These are phyloP conservation scores for Glomus cerebriforme DNA, from an alignment of 192 early-diverging fungal species.

Conservation along the genomic window DNA sequence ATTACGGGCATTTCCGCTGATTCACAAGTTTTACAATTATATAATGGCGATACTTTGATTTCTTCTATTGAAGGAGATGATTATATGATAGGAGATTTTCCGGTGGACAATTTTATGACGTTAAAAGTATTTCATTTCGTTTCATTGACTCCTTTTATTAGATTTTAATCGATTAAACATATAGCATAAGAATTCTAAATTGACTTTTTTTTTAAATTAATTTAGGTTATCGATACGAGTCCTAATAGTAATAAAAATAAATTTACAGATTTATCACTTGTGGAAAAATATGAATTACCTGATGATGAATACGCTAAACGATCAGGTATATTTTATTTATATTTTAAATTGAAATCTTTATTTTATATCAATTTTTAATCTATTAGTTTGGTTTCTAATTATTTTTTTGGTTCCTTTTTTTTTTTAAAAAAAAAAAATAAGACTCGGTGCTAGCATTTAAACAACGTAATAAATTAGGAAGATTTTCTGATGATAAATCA, in stretches of 20 bases:
- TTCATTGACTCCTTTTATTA: neutral
- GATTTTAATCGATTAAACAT: neutral
- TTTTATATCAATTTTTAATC: too few species aligned
- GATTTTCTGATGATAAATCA: slow-evolving; percentile 69
- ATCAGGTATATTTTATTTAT: slow-evolving; percentile 47
- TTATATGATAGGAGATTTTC: slow-evolving; percentile 84
- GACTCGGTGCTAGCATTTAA: slow-evolving; percentile 91
- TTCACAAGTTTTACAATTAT: slow-evolving; percentile 68
- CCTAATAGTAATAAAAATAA: slow-evolving; percentile 66
- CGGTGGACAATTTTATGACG: slow-evolving; percentile 79
- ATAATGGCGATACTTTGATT: slow-evolving; percentile 52
- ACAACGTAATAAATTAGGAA: slow-evolving; percentile 83
- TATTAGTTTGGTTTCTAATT: too few species aligned
- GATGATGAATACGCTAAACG: slow-evolving; percentile 88
- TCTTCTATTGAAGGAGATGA: slow-evolving; percentile 57
- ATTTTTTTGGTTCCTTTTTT: neutral
- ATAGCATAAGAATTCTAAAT: too few species aligned
- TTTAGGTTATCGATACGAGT: slow-evolving; percentile 69
- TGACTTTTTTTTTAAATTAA: too few species aligned
- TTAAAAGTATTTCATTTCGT: slow-evolving; percentile 58
- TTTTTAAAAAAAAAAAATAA: slow-evolving; percentile 17
- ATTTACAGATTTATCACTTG: slow-evolving; percentile 85
- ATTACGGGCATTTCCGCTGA: slow-evolving; percentile 84
- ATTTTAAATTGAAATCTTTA: too few species aligned
- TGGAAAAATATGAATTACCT: slow-evolving; percentile 90